Evolutionary conservation across 352 stramenopile genomes (phyloP), one percentile per base, ranked within the genome.

Genomic region (Phytophthora cactorum): DNA sequence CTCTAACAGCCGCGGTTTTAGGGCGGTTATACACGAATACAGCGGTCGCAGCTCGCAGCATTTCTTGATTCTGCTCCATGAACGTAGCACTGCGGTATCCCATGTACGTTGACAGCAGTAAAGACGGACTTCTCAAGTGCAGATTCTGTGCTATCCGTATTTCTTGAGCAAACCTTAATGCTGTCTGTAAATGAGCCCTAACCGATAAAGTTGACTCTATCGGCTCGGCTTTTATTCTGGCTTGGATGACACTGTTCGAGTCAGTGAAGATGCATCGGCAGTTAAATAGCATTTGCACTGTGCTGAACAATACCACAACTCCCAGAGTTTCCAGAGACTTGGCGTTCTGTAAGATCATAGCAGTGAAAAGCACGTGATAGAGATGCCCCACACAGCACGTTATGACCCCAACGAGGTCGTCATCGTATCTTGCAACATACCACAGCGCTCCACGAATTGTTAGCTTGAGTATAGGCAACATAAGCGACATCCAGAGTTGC

Each of bases 281-380:
- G 17, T 76, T 79, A 31, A 71, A 57, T 10, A 76, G 6, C 72
- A 79, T 79, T 56, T 85, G 72, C 1, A 29, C 50, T 3, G 66
- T 49, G 43, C 63, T 74, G 57, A 81, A 78, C 0, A 62, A 7
- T 2, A 70, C 52, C 2, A 84, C 36, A 12, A 84, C 51, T 2
- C 44, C 46, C 12, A 84, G 41, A 0, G 70, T 81, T 28, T 70
- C 46, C 3, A 67, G 15, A 14, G 77, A 81, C 55, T 83, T 82
- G 12, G 77, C 50, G 31, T 74, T 81, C 57, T 88, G 77, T 1
- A 88, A 44, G 14, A 72, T 81, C 67, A 63, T 71, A 3, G 59
- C 72, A 1, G 68, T 72, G 51, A 88, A 88, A 3, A 85, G 66
- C 0, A 79, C 59, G 63, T 88, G 77, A 54, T 82, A 85, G 0